phyloP scores from a whole-genome alignment of 2,329 filamentous ascomycete genomes.

The Macrophomina tecta region DNA sequence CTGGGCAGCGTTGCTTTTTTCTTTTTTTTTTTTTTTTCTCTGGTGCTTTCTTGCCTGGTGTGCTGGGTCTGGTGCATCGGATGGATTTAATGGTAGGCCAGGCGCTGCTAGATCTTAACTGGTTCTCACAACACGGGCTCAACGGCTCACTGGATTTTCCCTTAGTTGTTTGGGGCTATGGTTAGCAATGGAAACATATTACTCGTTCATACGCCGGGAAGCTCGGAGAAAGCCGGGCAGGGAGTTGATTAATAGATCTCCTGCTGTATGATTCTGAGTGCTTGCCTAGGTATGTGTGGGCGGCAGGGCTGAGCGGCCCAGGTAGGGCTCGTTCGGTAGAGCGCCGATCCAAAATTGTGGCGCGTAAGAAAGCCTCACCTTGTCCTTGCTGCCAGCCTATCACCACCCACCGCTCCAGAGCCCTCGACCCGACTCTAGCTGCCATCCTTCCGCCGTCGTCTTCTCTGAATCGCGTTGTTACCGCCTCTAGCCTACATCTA shows the following conservation, averaged over 20 bases:
- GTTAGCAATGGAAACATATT: constrained; percentile 6
- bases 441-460: constrained; percentile 19
- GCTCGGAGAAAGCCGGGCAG: neutral
- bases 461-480: constrained; percentile 18
- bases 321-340: constrained; percentile 7
- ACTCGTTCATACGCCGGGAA: neutral
- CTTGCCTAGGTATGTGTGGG: neutral
- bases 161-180: neutral
- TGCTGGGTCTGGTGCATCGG: constrained; percentile 17
- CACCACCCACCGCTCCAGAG: constrained; percentile 22
- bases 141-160: neutral
- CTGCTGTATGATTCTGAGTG: neutral
- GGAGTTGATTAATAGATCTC: neutral
- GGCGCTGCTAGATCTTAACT: constrained; percentile 2
- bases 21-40: neutral
- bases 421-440: constrained; percentile 4
- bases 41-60: neutral
- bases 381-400: constrained; percentile 22
- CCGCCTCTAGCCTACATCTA: constrained; percentile 11
- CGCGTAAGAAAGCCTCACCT: constrained; percentile 24
- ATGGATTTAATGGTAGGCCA: neutral
- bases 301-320: constrained; percentile 16
- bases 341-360: constrained; percentile 19
- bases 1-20: neutral
- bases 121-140: neutral